Conservation (phyloP, 2,329 filamentous ascomycete species). For the Calonectria naviculata region DNA sequence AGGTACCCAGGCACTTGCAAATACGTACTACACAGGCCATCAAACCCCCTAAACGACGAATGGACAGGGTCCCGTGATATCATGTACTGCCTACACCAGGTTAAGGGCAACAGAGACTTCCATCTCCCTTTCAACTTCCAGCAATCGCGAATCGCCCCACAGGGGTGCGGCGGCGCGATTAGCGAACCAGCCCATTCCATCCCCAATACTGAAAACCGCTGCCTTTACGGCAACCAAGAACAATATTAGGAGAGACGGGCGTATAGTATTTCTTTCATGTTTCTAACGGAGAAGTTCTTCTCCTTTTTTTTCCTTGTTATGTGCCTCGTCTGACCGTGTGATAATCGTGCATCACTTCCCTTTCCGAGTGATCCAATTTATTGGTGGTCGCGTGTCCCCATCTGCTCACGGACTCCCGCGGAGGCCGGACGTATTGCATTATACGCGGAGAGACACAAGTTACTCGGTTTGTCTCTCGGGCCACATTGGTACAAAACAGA, state of each 20-base stretch:
- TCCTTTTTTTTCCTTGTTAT: neutral
- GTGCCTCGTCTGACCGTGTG: too few relatives aligned
- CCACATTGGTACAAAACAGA: neutral
- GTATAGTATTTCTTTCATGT: too few relatives aligned
- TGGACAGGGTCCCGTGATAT: constrained; percentile 1
- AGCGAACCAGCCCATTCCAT: constrained; percentile 15
- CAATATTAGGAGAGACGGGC: too few relatives aligned
- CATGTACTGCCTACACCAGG: neutral
- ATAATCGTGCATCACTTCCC: neutral
- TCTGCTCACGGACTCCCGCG: constrained; percentile 1
- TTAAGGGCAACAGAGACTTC: neutral
- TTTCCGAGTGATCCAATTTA: neutral
- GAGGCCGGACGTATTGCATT: neutral
- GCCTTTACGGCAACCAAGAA: neutral
- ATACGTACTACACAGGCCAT: neutral
- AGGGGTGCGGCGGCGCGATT: constrained; percentile 16
- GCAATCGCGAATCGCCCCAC: constrained; percentile 22
- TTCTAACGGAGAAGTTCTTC: too few relatives aligned
- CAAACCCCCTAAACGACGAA: neutral
- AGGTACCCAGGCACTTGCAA: too few relatives aligned
- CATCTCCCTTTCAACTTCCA: neutral
- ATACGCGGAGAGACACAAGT: neutral
- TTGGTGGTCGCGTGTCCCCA: neutral
- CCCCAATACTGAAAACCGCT: too few relatives aligned
- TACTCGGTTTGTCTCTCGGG: neutral